Evolutionary conservation across 1,139 yeast genomes (phyloP).

Genomic region (Lodderomyces parapsilosis): DNA sequence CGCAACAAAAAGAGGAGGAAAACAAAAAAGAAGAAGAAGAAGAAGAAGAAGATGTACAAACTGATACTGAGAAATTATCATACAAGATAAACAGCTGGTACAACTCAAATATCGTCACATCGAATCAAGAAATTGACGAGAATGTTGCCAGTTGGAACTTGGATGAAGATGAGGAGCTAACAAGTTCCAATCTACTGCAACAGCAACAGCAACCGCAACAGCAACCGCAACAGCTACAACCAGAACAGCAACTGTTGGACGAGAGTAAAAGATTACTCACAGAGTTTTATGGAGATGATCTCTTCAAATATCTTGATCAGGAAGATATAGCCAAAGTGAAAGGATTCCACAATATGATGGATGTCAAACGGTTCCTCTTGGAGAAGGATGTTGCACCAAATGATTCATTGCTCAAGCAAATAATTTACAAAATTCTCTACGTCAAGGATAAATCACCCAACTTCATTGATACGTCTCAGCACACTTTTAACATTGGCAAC

Average conservation of each 20-base stretch:
- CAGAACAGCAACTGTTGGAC: conserved; percentile 8
- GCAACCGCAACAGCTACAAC: conserved; percentile 4
- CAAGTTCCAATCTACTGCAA: background rate
- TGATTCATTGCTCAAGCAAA: conserved; percentile 13
- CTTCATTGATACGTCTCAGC: background rate
- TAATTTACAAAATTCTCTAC: conserved; percentile 17
- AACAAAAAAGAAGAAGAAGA: conserved; percentile 15
- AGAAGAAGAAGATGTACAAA: conserved; percentile 3
- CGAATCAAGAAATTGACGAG: conserved; percentile 28
- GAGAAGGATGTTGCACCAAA: conserved; percentile 7
- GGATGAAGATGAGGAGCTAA: conserved; percentile 25
- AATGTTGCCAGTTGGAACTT: conserved; percentile 48
- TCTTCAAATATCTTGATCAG: conserved; percentile 25
- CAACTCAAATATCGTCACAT: conserved; percentile 11
- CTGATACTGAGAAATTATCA: conserved; percentile 15
- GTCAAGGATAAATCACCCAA: conserved; percentile 1
- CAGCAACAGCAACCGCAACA: background rate
- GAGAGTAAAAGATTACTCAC: conserved; percentile 15
- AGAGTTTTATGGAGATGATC: conserved; percentile 37
- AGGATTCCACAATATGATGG: conserved; percentile 23
- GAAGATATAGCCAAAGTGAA: conserved; percentile 29
- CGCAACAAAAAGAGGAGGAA: too few relatives aligned
- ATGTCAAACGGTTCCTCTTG: conserved; percentile 15
- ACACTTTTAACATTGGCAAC: conserved; percentile 11
- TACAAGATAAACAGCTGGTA: conserved; percentile 27